phyloP scores from a whole-genome alignment of 2,329 filamentous ascomycete genomes.

The Cladosporium sp. region DNA sequence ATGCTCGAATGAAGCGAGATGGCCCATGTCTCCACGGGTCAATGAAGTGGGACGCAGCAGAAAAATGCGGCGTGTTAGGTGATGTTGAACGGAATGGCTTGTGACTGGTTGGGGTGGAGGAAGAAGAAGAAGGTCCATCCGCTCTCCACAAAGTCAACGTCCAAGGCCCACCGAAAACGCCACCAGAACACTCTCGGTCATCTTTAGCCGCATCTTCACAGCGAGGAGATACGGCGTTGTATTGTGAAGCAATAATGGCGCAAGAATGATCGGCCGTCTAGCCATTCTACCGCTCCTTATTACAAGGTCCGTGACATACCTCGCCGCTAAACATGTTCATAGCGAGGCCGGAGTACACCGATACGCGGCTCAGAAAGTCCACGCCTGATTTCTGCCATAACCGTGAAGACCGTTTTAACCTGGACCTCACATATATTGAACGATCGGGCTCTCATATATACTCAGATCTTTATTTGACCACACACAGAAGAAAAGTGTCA shows the following conservation, averaged over 20 bases:
- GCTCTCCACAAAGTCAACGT: constrained; percentile 7
- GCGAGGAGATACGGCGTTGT: background rate
- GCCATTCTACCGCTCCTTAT: background rate
- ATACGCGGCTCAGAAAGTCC: background rate
- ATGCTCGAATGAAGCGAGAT: background rate
- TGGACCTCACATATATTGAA: background rate
- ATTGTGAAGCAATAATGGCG: background rate
- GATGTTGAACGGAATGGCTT: constrained; percentile 10
- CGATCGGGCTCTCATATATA: background rate
- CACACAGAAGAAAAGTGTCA: background rate
- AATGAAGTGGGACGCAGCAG: background rate
- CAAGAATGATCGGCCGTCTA: background rate
- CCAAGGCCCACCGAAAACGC: constrained; percentile 12
- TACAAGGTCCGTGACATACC: background rate
- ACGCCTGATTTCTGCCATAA: background rate
- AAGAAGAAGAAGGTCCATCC: constrained; percentile 15
- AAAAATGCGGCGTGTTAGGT: constrained; percentile 4
- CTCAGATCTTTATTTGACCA: background rate
- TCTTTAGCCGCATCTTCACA: constrained; percentile 5
- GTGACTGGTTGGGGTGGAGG: constrained; percentile 10
- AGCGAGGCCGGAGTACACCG: background rate
- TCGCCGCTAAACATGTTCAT: background rate
- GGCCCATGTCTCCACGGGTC: constrained; percentile 15
- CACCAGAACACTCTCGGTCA: background rate
- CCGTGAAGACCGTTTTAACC: background rate